phyloP scores from a whole-genome alignment of 202 grass and related monocot genomes.

The Zoysia matrella region DNA sequence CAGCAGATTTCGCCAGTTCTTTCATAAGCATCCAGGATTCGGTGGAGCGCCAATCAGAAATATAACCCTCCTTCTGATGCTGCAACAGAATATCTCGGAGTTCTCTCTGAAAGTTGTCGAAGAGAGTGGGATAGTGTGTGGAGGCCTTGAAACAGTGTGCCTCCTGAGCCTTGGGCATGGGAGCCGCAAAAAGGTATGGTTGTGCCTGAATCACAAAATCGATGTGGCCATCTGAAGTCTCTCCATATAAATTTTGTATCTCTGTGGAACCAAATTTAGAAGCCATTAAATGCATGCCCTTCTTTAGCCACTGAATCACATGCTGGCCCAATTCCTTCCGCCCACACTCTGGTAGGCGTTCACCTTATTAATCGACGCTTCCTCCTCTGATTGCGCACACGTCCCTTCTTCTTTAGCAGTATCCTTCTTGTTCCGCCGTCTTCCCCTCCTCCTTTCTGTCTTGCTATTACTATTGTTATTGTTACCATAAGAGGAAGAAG shows the following conservation, averaged over 20 bases:
- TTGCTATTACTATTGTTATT: constrained; percentile 11
- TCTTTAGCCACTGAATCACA: constrained; percentile 76
- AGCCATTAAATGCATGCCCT: constrained; percentile 84
- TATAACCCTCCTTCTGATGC: constrained; percentile 54
- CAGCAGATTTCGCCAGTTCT: constrained; percentile 68
- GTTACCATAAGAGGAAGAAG: constrained; percentile 2
- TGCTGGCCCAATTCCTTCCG: constrained; percentile 70
- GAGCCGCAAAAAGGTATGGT: constrained; percentile 56
- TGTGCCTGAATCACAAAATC: constrained; percentile 74
- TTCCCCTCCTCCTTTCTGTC: constrained; percentile 44
- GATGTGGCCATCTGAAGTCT: constrained; percentile 37
- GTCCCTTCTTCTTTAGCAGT: constrained; percentile 31
- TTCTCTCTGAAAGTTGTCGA: constrained; percentile 90
- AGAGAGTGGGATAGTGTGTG: constrained; percentile 87
- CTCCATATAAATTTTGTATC: constrained; percentile 51
- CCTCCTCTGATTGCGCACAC: constrained; percentile 56
- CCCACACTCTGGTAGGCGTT: constrained; percentile 66
- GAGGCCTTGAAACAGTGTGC: constrained; percentile 80
- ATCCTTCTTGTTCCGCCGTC: constrained; percentile 33
- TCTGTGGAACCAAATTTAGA: constrained; percentile 60
- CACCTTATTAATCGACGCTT: constrained; percentile 55
- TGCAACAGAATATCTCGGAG: constrained; percentile 63
- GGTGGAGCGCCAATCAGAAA: constrained; percentile 64
- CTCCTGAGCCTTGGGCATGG: constrained; percentile 86
- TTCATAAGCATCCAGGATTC: constrained; percentile 83